A percentile compares a stretch with the other conserved stretches of the same genome.
phyloP scores from a whole-genome alignment of 164 flowering plant genomes.

The Berberis vulgaris region DNA sequence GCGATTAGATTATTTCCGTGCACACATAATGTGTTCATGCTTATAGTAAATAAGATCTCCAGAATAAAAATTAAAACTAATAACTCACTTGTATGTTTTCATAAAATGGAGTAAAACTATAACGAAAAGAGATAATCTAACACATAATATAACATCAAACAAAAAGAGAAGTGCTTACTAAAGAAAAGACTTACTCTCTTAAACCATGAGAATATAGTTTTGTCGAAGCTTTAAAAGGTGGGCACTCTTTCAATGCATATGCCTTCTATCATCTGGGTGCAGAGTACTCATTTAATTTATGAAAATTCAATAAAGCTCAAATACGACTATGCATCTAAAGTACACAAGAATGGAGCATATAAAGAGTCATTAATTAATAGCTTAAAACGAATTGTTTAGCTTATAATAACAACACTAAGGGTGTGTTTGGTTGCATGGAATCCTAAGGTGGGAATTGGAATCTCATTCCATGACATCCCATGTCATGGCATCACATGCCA shows the following conservation, averaged over 20 bases:
- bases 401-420: no score
- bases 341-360: no score
- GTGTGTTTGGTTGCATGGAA: no score
- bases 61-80: background rate
- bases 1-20: background rate
- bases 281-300: no score
- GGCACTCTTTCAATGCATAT: constrained; percentile 57
- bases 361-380: no score
- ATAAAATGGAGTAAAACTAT: background rate
- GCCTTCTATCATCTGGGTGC: no score
- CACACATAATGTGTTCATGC: background rate
- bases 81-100: background rate
- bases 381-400: no score
- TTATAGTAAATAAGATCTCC: background rate
- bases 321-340: no score
- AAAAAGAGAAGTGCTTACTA: background rate
- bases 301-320: no score
- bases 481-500: no score
- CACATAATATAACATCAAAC: background rate
- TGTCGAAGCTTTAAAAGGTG: constrained; percentile 72
- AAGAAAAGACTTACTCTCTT: constrained; percentile 47
- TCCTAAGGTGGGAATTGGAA: no score
- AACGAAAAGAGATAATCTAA: background rate
- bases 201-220: constrained; percentile 80
- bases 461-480: no score